Conservation (phyloP, 495 filamentous ascomycete genomes). For the Penicillium soppii region DNA sequence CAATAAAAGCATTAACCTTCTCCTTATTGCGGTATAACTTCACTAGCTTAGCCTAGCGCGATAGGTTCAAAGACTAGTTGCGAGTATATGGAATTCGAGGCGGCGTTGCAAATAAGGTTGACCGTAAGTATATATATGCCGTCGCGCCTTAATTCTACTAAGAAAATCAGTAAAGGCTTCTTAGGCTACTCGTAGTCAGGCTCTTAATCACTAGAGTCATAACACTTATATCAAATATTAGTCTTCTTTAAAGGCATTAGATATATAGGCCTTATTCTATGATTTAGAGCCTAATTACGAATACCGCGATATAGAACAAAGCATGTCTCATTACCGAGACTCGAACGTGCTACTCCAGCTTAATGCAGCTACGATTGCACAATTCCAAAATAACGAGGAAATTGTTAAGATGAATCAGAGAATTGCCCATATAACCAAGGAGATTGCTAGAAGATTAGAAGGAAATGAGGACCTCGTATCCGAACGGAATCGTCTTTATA, state of each 20-base stretch:
- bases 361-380: conserved; percentile 8
- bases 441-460: conserved; percentile 9
- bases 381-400: conserved; percentile 13
- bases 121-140: conserved; percentile 4
- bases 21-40: conserved; percentile 16
- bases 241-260: conserved; percentile 15
- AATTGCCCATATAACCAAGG: conserved; percentile 12
- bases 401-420: conserved; percentile 15
- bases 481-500: conserved; percentile 16
- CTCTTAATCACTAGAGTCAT: conserved; percentile 21
- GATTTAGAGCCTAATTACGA: conserved; percentile 22
- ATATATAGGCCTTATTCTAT: conserved; percentile 19
- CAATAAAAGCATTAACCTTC: conserved; percentile 6
- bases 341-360: conserved; percentile 16
- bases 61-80: conserved; percentile 19
- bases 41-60: conserved; percentile 15
- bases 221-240: conserved; percentile 25
- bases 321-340: conserved; percentile 24
- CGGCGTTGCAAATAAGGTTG: conserved; percentile 14
- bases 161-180: conserved; percentile 20
- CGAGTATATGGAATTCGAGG: conserved; percentile 18
- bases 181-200: conserved; percentile 19
- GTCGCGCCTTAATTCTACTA: neutral
- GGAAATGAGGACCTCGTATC: conserved; percentile 4
- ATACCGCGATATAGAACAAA: conserved; percentile 23